These are phyloP conservation scores for Apiotrichum siamense DNA, from an alignment of 1,284 basidiomycete genomes.

Conservation along the genomic window DNA sequence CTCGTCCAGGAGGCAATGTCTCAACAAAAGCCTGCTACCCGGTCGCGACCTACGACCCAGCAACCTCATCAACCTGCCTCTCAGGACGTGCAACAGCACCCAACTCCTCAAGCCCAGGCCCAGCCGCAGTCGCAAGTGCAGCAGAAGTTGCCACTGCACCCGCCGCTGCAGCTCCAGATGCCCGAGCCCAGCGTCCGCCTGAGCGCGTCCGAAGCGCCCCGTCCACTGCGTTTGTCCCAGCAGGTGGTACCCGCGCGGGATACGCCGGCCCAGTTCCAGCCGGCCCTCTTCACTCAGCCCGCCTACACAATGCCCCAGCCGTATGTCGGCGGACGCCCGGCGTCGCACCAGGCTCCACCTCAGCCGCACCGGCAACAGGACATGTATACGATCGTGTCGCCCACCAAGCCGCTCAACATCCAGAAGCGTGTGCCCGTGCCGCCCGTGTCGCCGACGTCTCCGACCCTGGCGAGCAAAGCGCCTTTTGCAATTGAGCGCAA, in stretches of 20 bases:
- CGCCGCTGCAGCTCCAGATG: background rate
- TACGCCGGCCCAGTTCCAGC: too few species aligned
- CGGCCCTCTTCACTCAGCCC: too few species aligned
- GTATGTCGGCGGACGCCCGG: background rate
- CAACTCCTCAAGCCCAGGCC: background rate
- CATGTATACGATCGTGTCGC: background rate
- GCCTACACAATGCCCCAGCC: too few species aligned
- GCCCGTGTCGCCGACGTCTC: background rate
- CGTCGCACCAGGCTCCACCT: too few species aligned
- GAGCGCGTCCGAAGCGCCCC: background rate
- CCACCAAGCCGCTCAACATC: conserved; percentile 2
- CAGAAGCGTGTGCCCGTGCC: background rate
- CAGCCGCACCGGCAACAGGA: background rate
- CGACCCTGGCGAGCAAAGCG: too few species aligned
- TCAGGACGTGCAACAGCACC: background rate
- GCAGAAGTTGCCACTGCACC: background rate
- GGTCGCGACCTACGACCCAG: background rate
- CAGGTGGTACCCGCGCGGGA: too few species aligned
- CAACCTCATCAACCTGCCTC: background rate
- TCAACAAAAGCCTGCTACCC: too few species aligned
- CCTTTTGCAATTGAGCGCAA: too few species aligned
- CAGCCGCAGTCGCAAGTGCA: background rate
- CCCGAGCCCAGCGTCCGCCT: background rate
- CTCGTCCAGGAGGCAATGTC: background rate
- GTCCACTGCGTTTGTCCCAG: background rate